Conservation (phyloP, 2,329 filamentous ascomycete species). For the Diaporthe longicolla region DNA sequence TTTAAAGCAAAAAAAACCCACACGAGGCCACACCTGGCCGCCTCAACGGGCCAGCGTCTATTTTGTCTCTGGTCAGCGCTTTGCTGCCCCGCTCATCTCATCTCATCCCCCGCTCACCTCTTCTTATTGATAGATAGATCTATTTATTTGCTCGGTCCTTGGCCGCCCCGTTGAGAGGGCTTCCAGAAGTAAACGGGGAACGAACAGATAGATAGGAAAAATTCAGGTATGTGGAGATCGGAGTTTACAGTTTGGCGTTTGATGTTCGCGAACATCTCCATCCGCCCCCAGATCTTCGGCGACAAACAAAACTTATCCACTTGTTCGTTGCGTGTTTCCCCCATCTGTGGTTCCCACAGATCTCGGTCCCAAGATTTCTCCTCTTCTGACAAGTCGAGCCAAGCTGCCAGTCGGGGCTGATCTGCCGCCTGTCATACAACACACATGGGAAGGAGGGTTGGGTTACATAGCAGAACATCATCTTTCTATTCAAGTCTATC, state of each 20-base stretch:
- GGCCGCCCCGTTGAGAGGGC: not conserved
- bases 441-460: not conserved
- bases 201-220: not conserved
- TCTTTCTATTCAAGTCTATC: not conserved
- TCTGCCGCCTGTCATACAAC: slow-evolving; percentile 3
- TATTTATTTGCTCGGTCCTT: not conserved
- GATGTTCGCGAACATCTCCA: not conserved
- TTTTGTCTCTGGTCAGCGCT: slow-evolving; percentile 12
- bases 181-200: slow-evolving; percentile 1
- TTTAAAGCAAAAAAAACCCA: not conserved
- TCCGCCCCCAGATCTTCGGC: not conserved
- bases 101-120: slow-evolving; percentile 10
- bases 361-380: slow-evolving; percentile 14
- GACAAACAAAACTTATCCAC: not conserved
- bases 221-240: not conserved
- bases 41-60: slow-evolving; percentile 43
- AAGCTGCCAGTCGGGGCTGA: slow-evolving; percentile 18
- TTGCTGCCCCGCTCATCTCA: slow-evolving; percentile 29
- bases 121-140: not conserved
- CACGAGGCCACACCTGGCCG: slow-evolving; percentile 39
- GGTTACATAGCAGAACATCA: not conserved
- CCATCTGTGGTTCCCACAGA: not conserved
- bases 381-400: slow-evolving; percentile 14
- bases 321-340: not conserved
- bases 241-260: not conserved